Base-by-base conservation (phyloP, 768 basidiomycete genomes). In the Leccinum boreale region DNA sequence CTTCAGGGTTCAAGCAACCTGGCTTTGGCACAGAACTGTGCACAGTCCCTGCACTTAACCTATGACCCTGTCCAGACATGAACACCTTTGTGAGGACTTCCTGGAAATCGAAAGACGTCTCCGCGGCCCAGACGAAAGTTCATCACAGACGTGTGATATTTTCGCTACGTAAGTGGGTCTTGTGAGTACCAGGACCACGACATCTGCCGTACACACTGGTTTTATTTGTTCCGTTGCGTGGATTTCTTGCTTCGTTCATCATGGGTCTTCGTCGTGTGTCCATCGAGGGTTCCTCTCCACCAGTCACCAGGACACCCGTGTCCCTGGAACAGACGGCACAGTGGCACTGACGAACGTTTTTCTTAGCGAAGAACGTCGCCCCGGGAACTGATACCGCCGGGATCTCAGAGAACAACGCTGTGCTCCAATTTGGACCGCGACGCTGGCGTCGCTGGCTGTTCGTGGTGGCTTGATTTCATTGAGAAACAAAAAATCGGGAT, bases 81-180 rank as follows among this genome's bases (percentile, higher is more conserved):
- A 31, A 56, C n/a, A 36, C 19, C 56, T 29, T 58, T 45, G 61
- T 62, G 36, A 49, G 28, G 39, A 29, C 54, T 47, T 23, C 19
- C 23, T 5, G 35, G 52, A 23, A 55, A 33, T 28, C 29, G 54
- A 62, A 39, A 44, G 42, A 59, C 21, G 24, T 50, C 58, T 44
- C 58, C 55, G 55, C 55, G 55, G 62, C 23, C 12, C 35, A 52
- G 42, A 47, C 23, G 35, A 36, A 5, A 21, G 46, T 23, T 35
- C 0, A 12, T 9, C 21, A 36, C 28, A 21, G 36, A 47, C 50
- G 46, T 55, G 50, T 36, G 28, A 47, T 31, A 23, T 55, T 50
- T 39, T 23, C 57, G 45, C 31, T 44, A 19, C 23, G 21, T 19
- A 33, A 46, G 28, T 24, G 45, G 31, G 28, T 24, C 29, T 15